A percentile compares a stretch with the other conserved stretches of the same genome.
These are phyloP conservation scores for Tolypocladium ophioglossoides DNA, from an alignment of 2,329 filamentous ascomycete species.

Conservation along the genomic window DNA sequence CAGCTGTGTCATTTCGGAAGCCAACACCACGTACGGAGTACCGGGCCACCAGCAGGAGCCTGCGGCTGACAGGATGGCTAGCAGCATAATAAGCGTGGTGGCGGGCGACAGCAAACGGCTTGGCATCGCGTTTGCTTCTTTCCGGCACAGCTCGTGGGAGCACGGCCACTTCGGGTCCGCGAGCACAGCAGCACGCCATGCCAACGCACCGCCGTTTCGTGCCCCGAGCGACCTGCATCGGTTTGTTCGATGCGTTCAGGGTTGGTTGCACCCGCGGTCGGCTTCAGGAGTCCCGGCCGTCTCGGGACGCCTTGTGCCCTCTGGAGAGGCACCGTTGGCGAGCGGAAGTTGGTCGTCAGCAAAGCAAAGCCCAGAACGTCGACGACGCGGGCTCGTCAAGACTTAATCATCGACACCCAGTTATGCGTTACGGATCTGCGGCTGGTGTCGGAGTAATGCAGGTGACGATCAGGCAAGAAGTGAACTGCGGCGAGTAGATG, in stretches of 20 bases:
- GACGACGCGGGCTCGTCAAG: neutral
- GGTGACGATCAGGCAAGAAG: neutral
- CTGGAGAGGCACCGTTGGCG: no score
- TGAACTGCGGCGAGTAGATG: neutral
- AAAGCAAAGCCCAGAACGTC: no score
- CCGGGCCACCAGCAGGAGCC: neutral
- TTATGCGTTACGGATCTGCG: neutral
- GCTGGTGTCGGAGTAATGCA: neutral
- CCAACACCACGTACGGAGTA: neutral
- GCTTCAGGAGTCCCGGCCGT: neutral
- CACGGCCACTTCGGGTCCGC: neutral
- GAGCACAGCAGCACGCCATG: neutral
- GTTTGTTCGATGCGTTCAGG: neutral
- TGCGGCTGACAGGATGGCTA: neutral
- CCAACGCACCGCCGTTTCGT: neutral
- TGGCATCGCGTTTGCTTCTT: neutral
- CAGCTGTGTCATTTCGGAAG: neutral
- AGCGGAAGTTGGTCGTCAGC: neutral
- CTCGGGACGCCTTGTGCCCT: neutral
- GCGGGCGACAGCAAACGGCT: neutral
- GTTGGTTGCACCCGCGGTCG: neutral
- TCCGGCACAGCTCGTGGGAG: neutral
- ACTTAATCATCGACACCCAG: neutral
- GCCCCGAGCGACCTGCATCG: neutral
- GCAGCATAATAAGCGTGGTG: neutral